phyloP scores from a whole-genome alignment of 176 grass and related monocot genomes.

The Aegilops tauschii region DNA sequence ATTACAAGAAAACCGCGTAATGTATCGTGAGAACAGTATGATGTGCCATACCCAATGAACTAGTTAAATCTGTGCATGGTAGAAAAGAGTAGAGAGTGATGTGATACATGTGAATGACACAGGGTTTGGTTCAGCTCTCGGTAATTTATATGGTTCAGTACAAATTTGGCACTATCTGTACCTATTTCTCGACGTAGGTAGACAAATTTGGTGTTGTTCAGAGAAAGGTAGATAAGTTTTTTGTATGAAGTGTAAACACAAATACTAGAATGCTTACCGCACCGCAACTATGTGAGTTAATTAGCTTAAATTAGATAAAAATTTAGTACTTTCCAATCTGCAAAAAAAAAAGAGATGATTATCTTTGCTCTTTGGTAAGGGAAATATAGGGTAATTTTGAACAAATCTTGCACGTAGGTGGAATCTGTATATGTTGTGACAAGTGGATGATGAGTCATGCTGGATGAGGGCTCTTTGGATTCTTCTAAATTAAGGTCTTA shows the following conservation, averaged over 20 bases:
- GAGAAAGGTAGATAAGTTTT: background rate
- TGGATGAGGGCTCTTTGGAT: background rate
- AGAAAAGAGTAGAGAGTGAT: background rate
- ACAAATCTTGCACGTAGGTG: background rate
- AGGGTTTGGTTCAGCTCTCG: background rate
- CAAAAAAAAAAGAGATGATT: background rate
- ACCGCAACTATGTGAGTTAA: too few species aligned
- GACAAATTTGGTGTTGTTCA: background rate
- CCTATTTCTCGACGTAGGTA: background rate
- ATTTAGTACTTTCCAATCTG: background rate
- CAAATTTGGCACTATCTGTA: background rate
- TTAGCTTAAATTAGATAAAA: background rate
- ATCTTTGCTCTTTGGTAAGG: too few species aligned
- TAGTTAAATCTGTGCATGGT: background rate
- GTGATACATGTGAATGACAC: background rate
- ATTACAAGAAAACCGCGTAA: background rate
- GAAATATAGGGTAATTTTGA: background rate
- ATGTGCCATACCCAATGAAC: background rate
- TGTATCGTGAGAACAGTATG: background rate
- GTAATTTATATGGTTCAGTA: background rate
- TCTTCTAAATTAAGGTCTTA: background rate
- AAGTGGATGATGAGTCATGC: background rate
- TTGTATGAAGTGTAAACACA: background rate
- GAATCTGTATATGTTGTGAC: background rate
- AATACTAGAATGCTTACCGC: background rate